These are phyloP conservation scores for Cladophialophora carrionii DNA, from an alignment of 2,329 filamentous ascomycete genomes.

Conservation along the genomic window DNA sequence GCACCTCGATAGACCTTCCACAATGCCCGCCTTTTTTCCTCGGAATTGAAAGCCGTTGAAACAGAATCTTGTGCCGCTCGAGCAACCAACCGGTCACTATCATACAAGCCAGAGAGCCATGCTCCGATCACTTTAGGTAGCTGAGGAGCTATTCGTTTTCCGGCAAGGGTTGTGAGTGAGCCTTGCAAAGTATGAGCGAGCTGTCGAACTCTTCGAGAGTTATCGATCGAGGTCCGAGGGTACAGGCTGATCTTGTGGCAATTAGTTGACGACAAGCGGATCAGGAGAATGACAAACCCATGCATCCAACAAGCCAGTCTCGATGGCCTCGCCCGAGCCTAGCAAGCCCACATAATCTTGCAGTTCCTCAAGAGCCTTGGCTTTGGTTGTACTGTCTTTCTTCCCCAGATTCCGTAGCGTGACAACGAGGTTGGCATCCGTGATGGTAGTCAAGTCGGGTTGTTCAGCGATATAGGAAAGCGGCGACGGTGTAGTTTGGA, in stretches of 20 bases:
- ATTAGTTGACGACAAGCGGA: slow-evolving; percentile 24
- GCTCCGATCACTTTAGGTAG: slow-evolving; percentile 77
- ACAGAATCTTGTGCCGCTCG: slow-evolving; percentile 78
- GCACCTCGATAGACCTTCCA: slow-evolving; percentile 80
- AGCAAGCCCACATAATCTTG: slow-evolving; percentile 61
- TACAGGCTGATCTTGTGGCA: slow-evolving; percentile 74
- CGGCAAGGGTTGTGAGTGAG: slow-evolving; percentile 59
- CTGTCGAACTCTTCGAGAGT: slow-evolving; percentile 83
- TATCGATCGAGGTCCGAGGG: slow-evolving; percentile 87
- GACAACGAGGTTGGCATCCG: slow-evolving; percentile 79
- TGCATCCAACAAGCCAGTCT: slow-evolving; percentile 80
- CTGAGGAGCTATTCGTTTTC: slow-evolving; percentile 81
- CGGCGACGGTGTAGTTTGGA: slow-evolving; percentile 51
- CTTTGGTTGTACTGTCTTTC: slow-evolving; percentile 89
- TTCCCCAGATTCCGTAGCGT: slow-evolving; percentile 92
- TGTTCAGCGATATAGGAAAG: slow-evolving; percentile 88
- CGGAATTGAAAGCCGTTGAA: slow-evolving; percentile 72
- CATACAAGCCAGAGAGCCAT: slow-evolving; percentile 90
- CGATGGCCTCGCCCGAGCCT: slow-evolving; percentile 47
- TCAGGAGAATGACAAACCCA: slow-evolving; percentile 67
- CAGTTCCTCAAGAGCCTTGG: slow-evolving; percentile 86
- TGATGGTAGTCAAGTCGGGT: slow-evolving; percentile 75
- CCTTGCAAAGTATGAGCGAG: slow-evolving; percentile 77
- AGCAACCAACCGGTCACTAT: slow-evolving; percentile 76
- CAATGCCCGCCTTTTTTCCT: slow-evolving; percentile 76